These are phyloP conservation scores for Rugosomyces carneus DNA, from an alignment of 1,284 basidiomycete genomes.

Conservation along the genomic window DNA sequence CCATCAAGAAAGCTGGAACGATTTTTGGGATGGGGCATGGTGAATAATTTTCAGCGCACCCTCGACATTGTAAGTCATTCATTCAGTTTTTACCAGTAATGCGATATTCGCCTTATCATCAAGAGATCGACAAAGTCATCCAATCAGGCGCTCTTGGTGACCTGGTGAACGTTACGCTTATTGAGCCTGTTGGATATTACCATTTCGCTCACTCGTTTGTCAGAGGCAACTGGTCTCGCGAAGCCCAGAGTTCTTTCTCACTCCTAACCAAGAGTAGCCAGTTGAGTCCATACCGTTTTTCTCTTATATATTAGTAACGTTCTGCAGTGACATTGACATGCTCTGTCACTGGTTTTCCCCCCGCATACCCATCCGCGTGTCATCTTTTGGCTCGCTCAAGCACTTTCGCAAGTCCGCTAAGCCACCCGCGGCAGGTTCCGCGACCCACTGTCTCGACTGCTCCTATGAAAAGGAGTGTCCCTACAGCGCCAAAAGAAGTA, in stretches of 20 bases:
- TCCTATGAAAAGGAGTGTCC: slow-evolving; percentile 64
- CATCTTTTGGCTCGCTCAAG: slow-evolving; percentile 78
- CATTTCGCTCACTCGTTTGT: slow-evolving; percentile 87
- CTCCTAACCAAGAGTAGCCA: slow-evolving; percentile 88
- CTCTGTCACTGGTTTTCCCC: slow-evolving; percentile 73
- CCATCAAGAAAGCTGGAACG: slow-evolving; percentile 57
- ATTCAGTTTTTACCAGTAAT: slow-evolving; percentile 47
- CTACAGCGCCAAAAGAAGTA: slow-evolving; percentile 82
- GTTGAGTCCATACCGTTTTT: slow-evolving; percentile 34
- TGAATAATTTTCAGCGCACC: slow-evolving; percentile 33
- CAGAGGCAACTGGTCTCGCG: slow-evolving; percentile 73
- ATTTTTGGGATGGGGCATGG: slow-evolving; percentile 87
- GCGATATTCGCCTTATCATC: slow-evolving; percentile 79
- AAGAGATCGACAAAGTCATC: slow-evolving; percentile 63
- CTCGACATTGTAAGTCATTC: not conserved
- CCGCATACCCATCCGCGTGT: slow-evolving; percentile 57
- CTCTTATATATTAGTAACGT: not conserved
- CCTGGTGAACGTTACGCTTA: slow-evolving; percentile 72
- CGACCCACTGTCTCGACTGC: slow-evolving; percentile 71
- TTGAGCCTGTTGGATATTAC: slow-evolving; percentile 74
- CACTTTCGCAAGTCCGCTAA: slow-evolving; percentile 75
- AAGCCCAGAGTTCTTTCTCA: slow-evolving; percentile 67
- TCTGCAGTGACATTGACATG: slow-evolving; percentile 67
- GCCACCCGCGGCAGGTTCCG: slow-evolving; percentile 59
- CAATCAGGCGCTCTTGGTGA: slow-evolving; percentile 67